Evolutionary conservation across 768 basidiomycete genomes (phyloP).

Genomic region (Dioszegia crocea): DNA sequence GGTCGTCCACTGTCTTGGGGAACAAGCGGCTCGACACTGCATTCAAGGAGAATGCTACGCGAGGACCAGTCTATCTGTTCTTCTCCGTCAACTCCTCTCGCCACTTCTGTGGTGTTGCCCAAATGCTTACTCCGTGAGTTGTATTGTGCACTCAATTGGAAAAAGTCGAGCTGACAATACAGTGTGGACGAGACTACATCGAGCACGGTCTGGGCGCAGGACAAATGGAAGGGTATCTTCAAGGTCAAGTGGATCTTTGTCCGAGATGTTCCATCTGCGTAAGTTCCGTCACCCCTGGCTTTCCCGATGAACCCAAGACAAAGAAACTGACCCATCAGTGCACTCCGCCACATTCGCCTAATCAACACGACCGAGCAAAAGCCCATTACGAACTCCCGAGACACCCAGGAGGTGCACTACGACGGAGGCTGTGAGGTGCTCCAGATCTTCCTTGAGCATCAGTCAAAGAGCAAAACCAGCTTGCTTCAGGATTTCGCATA

Average conservation of each 20-base stretch:
- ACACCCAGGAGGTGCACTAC: constrained; percentile 92
- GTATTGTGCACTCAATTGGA: background rate
- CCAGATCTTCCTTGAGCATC: constrained; percentile 84
- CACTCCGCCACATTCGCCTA: constrained; percentile 44
- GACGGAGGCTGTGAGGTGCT: constrained; percentile 97
- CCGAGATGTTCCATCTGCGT: constrained; percentile 61
- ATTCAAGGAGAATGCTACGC: constrained; percentile 86
- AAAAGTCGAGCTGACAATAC: constrained; percentile 37
- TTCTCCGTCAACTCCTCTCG: constrained; percentile 86
- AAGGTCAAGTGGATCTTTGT: constrained; percentile 98
- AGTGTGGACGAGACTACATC: constrained; percentile 86
- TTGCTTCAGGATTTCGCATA: constrained; percentile 68
- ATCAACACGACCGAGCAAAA: constrained; percentile 93
- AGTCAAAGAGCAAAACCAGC: constrained; percentile 74
- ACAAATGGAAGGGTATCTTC: constrained; percentile 99
- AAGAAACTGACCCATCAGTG: background rate
- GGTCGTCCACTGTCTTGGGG: constrained; percentile 94
- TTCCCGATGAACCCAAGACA: too few species aligned
- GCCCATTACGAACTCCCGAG: constrained; percentile 95
- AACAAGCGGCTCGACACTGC: constrained; percentile 97
- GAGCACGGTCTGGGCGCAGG: constrained; percentile 97
- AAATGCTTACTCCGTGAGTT: constrained; percentile 88
- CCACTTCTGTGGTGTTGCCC: constrained; percentile 97
- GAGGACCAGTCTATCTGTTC: constrained; percentile 94
- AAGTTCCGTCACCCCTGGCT: constrained; percentile 16